Base-by-base conservation (phyloP, 495 filamentous ascomycete genomes). In the Daldinia childiae region DNA sequence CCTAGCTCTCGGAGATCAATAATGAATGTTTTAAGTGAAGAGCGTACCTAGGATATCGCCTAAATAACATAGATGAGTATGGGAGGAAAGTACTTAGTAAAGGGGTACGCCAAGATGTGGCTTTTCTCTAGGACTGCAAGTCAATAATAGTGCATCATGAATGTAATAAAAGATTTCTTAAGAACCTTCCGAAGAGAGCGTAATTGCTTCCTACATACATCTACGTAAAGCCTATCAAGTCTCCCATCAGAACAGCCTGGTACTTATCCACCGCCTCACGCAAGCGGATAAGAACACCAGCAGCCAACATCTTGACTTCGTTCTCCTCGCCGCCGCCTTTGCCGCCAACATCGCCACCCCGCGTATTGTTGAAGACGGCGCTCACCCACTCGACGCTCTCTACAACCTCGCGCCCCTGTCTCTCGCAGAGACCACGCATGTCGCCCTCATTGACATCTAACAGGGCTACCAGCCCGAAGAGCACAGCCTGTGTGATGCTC, bases 381-480 rank as follows among this genome's bases (percentile, higher is more conserved):
- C 66, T 74, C 0, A 82, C 82, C 83, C 83, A 86, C 65, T 84
- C 83, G 29, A 85, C 79, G 64, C 83, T 88, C 78, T 87, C 84
- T 39, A 91, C 84, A 57, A 84, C 82, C 62, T 87, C 82, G 27
- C 79, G 80, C 29, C 87, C 83, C 61, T 90, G 76, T 55, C 84
- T 75, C 75, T 79, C 87, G 75, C 96, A 94, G 6, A 96, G 82
- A 30, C 85, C 84, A 43, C 89, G 86, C 52, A 94, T 91, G 76
- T 95, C 91, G 38, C 88, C 86, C 73, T 89, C 88, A 64, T 97
- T 97, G n/a, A 97, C 82, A 62, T 97, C 93, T 11, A 98, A 79
- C 24, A 97, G 64, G n/a, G 90, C 91, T 32, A 97, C 81, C 58
- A 97, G 88, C 2, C 88, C 87, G 57, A 95, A 92, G 12, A 98